Evolutionary conservation across 2,329 filamentous ascomycete species (phyloP).

Genomic region (Neofusicoccum parvum): DNA sequence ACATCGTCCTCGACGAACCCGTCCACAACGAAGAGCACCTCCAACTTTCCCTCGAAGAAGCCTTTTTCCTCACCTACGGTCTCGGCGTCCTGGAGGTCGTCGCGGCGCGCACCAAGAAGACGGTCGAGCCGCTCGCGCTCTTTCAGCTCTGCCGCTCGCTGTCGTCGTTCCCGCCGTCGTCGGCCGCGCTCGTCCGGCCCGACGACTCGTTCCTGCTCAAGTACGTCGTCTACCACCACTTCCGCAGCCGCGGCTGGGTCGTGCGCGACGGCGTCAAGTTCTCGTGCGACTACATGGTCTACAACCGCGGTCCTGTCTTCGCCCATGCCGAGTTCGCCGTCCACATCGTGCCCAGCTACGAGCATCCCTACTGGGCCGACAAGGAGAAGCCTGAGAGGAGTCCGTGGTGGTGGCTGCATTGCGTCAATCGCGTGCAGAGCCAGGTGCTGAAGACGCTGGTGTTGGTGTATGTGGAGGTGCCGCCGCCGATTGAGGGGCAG

Average conservation of each 20-base stretch:
- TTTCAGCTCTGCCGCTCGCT: conserved; percentile 64
- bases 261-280: conserved; percentile 93
- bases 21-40: conserved; percentile 74
- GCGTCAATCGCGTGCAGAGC: conserved; percentile 83
- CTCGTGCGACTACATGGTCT: conserved; percentile 90
- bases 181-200: conserved; percentile 56
- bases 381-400: conserved; percentile 54
- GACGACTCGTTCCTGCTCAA: conserved; percentile 85
- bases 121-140: conserved; percentile 55
- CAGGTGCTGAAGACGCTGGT: conserved; percentile 91
- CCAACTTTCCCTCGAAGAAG: conserved; percentile 87
- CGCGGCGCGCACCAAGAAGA: conserved; percentile 45
- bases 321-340: conserved; percentile 93
- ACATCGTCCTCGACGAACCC: neutral
- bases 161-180: conserved; percentile 66
- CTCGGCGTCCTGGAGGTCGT: conserved; percentile 71
- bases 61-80: conserved; percentile 84
- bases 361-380: conserved; percentile 68
- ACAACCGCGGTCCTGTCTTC: conserved; percentile 90
- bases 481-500: conserved; percentile 59
- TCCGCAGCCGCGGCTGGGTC: conserved; percentile 93
- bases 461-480: conserved; percentile 88
- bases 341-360: conserved; percentile 81
- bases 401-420: conserved; percentile 84
- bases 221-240: conserved; percentile 93